Percentiles rank a stretch among this genome's conserved stretches.
Evolutionary conservation across 768 basidiomycete species (phyloP).

Genomic region (Coprinopsis strossmayeri): DNA sequence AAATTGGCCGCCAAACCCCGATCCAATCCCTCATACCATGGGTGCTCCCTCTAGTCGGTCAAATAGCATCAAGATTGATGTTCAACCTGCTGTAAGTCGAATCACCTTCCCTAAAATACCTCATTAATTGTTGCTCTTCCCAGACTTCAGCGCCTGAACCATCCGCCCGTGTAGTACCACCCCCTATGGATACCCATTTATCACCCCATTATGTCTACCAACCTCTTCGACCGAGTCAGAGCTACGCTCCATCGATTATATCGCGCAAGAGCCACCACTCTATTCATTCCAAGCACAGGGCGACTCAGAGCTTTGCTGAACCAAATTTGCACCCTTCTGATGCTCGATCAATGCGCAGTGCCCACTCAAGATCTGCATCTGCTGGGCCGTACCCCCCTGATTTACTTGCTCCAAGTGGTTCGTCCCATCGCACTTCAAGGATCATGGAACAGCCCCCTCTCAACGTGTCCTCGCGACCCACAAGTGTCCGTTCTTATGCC

Average conservation of each 20-base stretch:
- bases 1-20: background rate
- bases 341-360: constrained; percentile 3
- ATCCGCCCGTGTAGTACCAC: background rate
- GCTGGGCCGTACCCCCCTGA: background rate
- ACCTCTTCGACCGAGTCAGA: background rate
- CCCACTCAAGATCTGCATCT: constrained; percentile 4
- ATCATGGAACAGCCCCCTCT: too few relatives aligned
- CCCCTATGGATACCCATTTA: constrained; percentile 1
- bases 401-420: background rate
- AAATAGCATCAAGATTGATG: constrained; percentile 1
- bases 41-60: background rate
- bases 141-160: constrained; percentile 1
- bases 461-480: constrained; percentile 1
- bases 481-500: background rate
- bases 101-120: background rate
- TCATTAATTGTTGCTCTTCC: background rate
- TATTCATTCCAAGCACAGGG: background rate
- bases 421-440: too few relatives aligned
- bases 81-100: constrained; percentile 8
- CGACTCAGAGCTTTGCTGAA: constrained; percentile 3
- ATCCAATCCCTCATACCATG: background rate
- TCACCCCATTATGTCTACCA: constrained; percentile 7
- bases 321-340: background rate
- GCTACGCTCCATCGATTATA: background rate
- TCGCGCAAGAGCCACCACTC: constrained; percentile 5